Base-by-base conservation (phyloP, 495 filamentous ascomycete species). In the Pseudoneurospora amorphoporcata region DNA sequence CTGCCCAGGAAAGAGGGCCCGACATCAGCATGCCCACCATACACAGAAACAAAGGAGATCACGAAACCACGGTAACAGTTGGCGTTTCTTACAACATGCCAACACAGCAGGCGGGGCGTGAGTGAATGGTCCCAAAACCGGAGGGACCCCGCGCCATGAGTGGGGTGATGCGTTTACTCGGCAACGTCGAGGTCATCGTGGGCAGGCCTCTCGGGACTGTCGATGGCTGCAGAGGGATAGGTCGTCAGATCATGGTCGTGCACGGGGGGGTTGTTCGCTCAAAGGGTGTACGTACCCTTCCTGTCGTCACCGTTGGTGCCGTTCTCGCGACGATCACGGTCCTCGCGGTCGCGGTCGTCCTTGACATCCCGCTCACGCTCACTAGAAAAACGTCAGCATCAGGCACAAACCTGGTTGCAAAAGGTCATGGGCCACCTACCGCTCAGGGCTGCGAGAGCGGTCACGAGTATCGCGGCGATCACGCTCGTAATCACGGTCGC, bases 121-220 rank as follows among this genome's bases (percentile, higher is more conserved):
- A 4, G 14, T 65, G 53, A 65, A 29, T 65, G 53, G 53, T 23
- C 12, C 53, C 53, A 2, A 8, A 16, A 61, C 12, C 53, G 7
- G 29, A 65, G 29, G 1, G 29, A 65, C 53, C 53, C 53, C 70
- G 71, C 68, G 40, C 72, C 74, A 37, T 65, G 37, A 69, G 29
- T 69, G 40, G 12, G 35, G n/a, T 23, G 39, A 71, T 70, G 58
- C 75, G 53, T 65, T 65, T 91, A 97, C 88, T 98, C 95, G 80
- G 94, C 95, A 81, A 94, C 94, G 82, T 99, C 95, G 77, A 99
- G 88, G 80, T 99, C 95, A 83, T 99, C 96, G 80, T 97, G 94
- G 76, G 90, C 91, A 70, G 94, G 91, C 72, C 91, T 88, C 68
- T 79, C 79, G 14, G 93, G 90, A 74, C 92, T 91, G 68, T 95